phyloP scores from a whole-genome alignment of 768 basidiomycete species.

The Pisolithus orientalis region DNA sequence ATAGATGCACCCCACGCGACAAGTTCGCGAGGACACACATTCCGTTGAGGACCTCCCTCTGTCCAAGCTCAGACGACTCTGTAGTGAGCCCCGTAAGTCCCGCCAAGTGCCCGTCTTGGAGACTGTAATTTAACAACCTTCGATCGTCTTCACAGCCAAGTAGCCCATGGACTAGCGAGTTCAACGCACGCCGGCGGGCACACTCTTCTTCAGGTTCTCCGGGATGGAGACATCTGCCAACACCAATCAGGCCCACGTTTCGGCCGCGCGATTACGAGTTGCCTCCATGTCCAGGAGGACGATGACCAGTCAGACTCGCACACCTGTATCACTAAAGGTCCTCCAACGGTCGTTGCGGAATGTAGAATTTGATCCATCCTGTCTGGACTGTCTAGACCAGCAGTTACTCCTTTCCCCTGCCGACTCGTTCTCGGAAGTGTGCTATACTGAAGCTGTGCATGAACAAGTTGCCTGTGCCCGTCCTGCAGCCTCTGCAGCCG shows the following conservation, averaged over 20 bases:
- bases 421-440: conserved; percentile 38
- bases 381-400: conserved; percentile 37
- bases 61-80: conserved; percentile 24
- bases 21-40: conserved; percentile 28
- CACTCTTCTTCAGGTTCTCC: conserved; percentile 28
- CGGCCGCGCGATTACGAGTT: conserved; percentile 29
- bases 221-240: conserved; percentile 27
- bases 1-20: conserved; percentile 30
- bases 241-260: conserved; percentile 28
- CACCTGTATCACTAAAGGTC: conserved; percentile 26
- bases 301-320: conserved; percentile 20
- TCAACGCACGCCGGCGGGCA: conserved; percentile 23
- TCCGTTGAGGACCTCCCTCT: conserved; percentile 20
- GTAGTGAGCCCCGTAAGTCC: conserved; percentile 16
- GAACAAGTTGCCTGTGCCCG: conserved; percentile 23
- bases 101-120: not conserved
- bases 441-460: conserved; percentile 36
- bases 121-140: not conserved
- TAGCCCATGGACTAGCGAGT: conserved; percentile 3
- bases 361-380: conserved; percentile 35
- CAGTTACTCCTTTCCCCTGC: conserved; percentile 35
- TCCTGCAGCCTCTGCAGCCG: conserved; percentile 26
- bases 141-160: conserved; percentile 12
- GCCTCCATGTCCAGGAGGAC: conserved; percentile 24
- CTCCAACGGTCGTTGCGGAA: conserved; percentile 29